Evolutionary conservation across 202 grass and related monocot genomes (phyloP).

Genomic region (Setaria viridis): DNA sequence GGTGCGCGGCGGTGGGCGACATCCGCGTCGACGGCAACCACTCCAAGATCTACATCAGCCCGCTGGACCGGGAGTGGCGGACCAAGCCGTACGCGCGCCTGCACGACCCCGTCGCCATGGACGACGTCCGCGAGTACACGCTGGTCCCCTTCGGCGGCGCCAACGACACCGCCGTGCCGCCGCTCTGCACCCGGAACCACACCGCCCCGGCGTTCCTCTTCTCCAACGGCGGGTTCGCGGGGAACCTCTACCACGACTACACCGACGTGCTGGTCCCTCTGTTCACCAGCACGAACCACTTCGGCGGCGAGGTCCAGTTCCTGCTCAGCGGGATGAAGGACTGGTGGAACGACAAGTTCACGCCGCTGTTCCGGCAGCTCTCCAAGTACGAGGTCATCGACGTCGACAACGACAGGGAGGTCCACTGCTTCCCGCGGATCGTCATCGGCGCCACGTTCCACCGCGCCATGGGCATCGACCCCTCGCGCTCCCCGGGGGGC

Average conservation of each 20-base stretch:
- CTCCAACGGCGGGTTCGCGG: slow-evolving; percentile 76
- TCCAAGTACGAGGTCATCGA: slow-evolving; percentile 73
- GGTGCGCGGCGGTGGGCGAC: slow-evolving; percentile 62
- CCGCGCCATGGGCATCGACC: slow-evolving; percentile 66
- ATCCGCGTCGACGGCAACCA: slow-evolving; percentile 64
- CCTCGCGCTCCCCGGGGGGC: slow-evolving; percentile 29
- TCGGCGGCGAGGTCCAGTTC: slow-evolving; percentile 68
- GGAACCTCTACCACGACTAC: slow-evolving; percentile 92
- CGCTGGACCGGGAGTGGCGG: slow-evolving; percentile 42
- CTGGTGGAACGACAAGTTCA: slow-evolving; percentile 86
- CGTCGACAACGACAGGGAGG: slow-evolving; percentile 59
- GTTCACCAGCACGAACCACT: slow-evolving; percentile 67
- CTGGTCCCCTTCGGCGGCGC: slow-evolving; percentile 55
- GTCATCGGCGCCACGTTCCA: slow-evolving; percentile 72
- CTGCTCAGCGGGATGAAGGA: slow-evolving; percentile 61
- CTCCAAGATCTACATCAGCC: slow-evolving; percentile 58
- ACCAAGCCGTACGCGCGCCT: slow-evolving; percentile 68
- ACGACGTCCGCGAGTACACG: slow-evolving; percentile 69
- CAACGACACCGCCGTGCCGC: slow-evolving; percentile 40
- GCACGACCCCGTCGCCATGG: slow-evolving; percentile 69
- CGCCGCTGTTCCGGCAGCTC: slow-evolving; percentile 61
- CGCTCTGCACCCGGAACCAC: slow-evolving; percentile 68
- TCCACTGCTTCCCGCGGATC: slow-evolving; percentile 77
- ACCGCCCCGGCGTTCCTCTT: slow-evolving; percentile 78
- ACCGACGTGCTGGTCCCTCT: slow-evolving; percentile 83